A percentile compares a stretch with the other conserved stretches of the same genome.
phyloP scores from a whole-genome alignment of 345 rosid genomes.

The Linum usitatissimum region DNA sequence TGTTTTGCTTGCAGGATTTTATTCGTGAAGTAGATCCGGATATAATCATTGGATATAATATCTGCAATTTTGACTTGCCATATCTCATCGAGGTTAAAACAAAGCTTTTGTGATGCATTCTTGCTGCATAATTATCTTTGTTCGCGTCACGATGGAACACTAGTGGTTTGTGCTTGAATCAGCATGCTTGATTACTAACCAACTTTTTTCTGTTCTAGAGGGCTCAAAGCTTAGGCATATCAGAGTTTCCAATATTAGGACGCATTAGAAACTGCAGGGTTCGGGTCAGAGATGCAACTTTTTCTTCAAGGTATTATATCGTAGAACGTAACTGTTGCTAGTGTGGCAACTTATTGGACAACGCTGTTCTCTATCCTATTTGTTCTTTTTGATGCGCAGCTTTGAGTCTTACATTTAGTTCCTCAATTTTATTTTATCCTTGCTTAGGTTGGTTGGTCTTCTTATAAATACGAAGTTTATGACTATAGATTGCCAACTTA shows the following conservation, averaged over 20 bases:
- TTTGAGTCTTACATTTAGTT: neutral
- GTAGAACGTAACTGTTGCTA: neutral
- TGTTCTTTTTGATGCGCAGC: neutral
- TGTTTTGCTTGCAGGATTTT: conserved; percentile 55
- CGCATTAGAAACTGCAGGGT: conserved; percentile 82
- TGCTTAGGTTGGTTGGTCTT: neutral
- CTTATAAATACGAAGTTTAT: too few relatives aligned
- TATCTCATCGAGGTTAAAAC: conserved; percentile 83
- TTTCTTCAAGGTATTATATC: conserved; percentile 72
- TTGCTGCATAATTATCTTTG: conserved; percentile 1
- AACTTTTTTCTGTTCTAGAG: conserved; percentile 38
- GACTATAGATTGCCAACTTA: neutral
- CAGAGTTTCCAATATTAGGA: conserved; percentile 82
- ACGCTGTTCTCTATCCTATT: neutral
- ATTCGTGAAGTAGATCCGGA: conserved; percentile 91
- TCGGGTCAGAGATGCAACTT: conserved; percentile 74
- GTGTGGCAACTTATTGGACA: neutral
- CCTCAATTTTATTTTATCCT: too few relatives aligned
- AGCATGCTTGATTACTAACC: neutral
- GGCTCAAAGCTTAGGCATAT: conserved; percentile 73
- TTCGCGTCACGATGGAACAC: neutral
- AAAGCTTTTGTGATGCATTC: conserved; percentile 10
- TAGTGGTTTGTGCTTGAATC: neutral
- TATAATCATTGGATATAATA: conserved; percentile 91
- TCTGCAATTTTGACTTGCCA: conserved; percentile 97